Evolutionary conservation across 305 asterid species (phyloP), one percentile per base, ranked within the genome.

Genomic region (Andrographis paniculata): DNA sequence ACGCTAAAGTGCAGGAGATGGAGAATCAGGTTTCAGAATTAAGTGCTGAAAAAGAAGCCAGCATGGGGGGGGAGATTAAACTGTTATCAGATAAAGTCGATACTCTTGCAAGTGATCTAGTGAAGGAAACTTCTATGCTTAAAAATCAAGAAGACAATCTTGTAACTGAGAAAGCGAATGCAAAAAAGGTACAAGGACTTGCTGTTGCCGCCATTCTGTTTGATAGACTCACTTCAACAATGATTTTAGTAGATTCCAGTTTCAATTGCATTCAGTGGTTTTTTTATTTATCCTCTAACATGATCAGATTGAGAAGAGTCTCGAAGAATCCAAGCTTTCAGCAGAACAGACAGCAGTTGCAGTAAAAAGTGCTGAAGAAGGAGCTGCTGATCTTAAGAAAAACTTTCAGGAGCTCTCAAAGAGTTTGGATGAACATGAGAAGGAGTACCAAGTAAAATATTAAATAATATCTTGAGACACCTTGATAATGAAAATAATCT

Each of bases 21-120:
- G 98, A 91, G 62, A 74, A 72, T 39, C 72, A 60, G 52, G 72
- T 78, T 14, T 63, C 78, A 14, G 73, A 78, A 45, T 59, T 91
- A 62, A 78, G 59, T 59, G 80, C 88, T 60, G 79, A 73, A 61
- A 91, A 77, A 65, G 94, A 86, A 39, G 87, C 76, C 50, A 80
- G 84, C 59, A 74, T 91, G 80, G 94, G 93, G n/a, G 96, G 99
- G 42, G 96, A 91, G 72, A 60, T 91, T 27, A 91, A 86, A 63
- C 20, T 67, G 59, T 67, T 91, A 59, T 78, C 99, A 12, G 93
- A 86, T 14, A 75, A 67, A 67, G 82, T 76, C 44, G 99, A 91
- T 60, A 73, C 64, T 48, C 87, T 91, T 61, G 80, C 96, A 47
- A 67, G 72, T 46, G 78, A 75, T 63, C 73, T 86, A 62, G 96